Evolutionary conservation across 2,329 filamentous ascomycete species (phyloP), one percentile per base, ranked within the genome.

Genomic region (Trichophaea hybrida): DNA sequence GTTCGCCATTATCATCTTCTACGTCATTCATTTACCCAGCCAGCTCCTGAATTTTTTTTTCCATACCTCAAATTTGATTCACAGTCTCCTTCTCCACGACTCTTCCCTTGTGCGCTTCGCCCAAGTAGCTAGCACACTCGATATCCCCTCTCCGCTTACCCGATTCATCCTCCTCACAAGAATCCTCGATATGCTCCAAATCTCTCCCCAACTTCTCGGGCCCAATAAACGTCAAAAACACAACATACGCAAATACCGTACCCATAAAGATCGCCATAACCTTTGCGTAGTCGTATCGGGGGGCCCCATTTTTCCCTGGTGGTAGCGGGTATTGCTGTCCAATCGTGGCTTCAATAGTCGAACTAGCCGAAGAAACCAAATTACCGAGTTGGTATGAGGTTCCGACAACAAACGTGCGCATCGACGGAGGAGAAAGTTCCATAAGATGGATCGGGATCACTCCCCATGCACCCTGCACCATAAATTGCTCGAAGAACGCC

Each of bases 221-320:
- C 4, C 85, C 85, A 2, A 86, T 48, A 7, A 86, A 71, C 0
- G 83, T 83, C 58, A 88, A 69, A 5, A 81, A 1, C 40, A 83
- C 76, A n/a, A 80, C 75, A 61, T 81, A 83, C 32, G 69, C 77
- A 66, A 79, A 94, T 1, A 94, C 88, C 66, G 84, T 88, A 0
- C 78, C 89, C 85, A 95, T 89, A 73, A 95, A 94, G 69, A 94
- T 93, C 69, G 84, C 88, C 64, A 94, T 91, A 7, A 94, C 88
- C 67, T 83, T 83, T 43, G 87, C 88, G 66, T 94, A 94, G 61
- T 87, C 74, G 71, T 84, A 88, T 2, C 84, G 75, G 51, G 73
- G 31, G 35, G 73, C 71, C 0, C 74, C 76, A 0, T 72, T 70
- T 15, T 76, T 70, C 1, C 77, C 78, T 0, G 79, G 74, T 0